Conservation (phyloP, 192 early-diverging fungal genomes). For the Linnemannia schmuckeri region DNA sequence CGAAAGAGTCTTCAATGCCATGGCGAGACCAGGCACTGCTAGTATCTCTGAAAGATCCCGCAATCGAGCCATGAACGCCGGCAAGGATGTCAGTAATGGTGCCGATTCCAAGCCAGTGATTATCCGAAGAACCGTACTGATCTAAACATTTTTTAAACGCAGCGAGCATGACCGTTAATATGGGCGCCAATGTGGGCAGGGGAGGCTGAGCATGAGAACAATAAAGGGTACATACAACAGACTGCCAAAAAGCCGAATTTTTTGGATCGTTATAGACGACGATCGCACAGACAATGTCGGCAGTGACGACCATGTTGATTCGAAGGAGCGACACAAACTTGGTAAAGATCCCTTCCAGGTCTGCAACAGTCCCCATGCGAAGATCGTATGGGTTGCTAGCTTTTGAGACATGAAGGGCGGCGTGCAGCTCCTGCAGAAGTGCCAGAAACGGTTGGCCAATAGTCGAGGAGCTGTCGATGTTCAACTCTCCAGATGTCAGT, state of each 20-base stretch:
- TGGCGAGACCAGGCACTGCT: background rate
- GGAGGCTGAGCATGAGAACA: background rate
- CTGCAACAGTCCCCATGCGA: background rate
- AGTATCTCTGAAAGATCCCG: background rate
- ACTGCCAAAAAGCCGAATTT: background rate
- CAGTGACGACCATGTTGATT: conserved; percentile 12
- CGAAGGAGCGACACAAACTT: background rate
- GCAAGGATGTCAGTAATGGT: background rate
- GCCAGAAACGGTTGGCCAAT: background rate
- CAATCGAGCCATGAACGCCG: conserved; percentile 2
- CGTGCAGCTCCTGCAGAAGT: background rate
- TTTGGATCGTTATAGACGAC: background rate
- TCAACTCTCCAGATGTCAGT: background rate
- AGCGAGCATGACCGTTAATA: background rate
- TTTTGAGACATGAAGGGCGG: background rate
- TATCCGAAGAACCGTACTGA: background rate
- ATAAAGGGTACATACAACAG: conserved; percentile 7
- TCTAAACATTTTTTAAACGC: background rate
- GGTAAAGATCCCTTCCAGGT: background rate
- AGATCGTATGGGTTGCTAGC: background rate
- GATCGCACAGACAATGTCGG: conserved; percentile 27
- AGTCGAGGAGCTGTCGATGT: too few relatives aligned
- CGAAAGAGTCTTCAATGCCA: background rate
- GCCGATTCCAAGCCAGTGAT: background rate
- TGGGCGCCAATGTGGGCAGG: background rate